phyloP scores from a whole-genome alignment of 768 basidiomycete species.

The Rhizopogon roseolus region DNA sequence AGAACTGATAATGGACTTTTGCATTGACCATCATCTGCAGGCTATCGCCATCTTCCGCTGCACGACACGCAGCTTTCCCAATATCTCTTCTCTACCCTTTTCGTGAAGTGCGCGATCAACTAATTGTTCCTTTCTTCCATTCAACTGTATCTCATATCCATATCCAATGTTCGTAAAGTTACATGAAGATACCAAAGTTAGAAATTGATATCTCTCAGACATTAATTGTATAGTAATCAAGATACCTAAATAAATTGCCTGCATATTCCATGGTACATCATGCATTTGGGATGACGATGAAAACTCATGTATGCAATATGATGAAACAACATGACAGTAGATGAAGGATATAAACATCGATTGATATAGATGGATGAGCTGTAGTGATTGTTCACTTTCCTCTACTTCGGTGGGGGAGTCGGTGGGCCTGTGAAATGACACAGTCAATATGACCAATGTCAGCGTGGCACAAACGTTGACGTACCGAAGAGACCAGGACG shows the following conservation, averaged over 20 bases:
- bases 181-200: not conserved
- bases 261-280: not conserved
- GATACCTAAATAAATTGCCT: not conserved
- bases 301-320: too few species aligned
- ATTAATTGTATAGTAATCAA: not conserved
- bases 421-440: slow-evolving; percentile 31
- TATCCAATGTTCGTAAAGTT: not conserved
- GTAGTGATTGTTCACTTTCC: not conserved
- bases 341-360: not conserved
- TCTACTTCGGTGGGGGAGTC: slow-evolving; percentile 41
- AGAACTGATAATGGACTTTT: not conserved
- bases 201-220: not conserved
- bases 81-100: slow-evolving; percentile 91
- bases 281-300: not conserved
- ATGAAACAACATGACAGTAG: not conserved
- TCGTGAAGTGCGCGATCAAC: slow-evolving; percentile 58
- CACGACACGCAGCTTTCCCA: slow-evolving; percentile 86
- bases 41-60: slow-evolving; percentile 86
- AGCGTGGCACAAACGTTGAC: not conserved
- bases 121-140: not conserved
- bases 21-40: slow-evolving; percentile 31
- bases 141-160: not conserved
- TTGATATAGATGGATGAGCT: not conserved
- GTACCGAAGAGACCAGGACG: slow-evolving; percentile 67
- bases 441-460: not conserved